Conservation (phyloP, 768 basidiomycete genomes). For the Psilocybe subaeruginosa region DNA sequence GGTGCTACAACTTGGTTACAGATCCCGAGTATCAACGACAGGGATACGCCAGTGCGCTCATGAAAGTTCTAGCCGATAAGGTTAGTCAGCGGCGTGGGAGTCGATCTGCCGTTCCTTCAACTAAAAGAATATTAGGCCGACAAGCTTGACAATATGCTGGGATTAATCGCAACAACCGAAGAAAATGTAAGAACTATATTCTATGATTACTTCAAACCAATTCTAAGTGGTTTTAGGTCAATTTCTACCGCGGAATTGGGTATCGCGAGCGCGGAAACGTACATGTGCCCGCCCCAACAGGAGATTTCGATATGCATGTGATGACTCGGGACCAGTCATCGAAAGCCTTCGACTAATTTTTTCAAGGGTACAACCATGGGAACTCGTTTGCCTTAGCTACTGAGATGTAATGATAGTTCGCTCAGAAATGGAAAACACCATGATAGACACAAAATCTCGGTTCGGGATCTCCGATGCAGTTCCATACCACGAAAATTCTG, state of each 20-base stretch:
- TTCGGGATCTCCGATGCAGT: not conserved
- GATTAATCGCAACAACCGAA: not conserved
- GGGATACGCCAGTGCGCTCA: not conserved
- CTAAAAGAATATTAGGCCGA: not conserved
- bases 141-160: not conserved
- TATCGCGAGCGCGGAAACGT: not conserved
- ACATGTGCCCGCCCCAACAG: slow-evolving; percentile 2
- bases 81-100: not conserved
- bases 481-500: not conserved
- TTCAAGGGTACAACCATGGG: not conserved
- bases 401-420: not conserved
- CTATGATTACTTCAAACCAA: not conserved
- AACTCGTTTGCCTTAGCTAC: not conserved
- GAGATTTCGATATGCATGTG: slow-evolving; percentile 1
- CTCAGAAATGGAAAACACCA: not conserved
- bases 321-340: slow-evolving; percentile 3
- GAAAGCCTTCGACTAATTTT: not conserved
- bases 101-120: not conserved
- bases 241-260: slow-evolving; percentile 1
- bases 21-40: not conserved
- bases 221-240: not conserved
- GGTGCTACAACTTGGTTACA: slow-evolving; percentile 1
- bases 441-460: not conserved
- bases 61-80: slow-evolving; percentile 1
- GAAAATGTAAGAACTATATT: not conserved